These are phyloP conservation scores for Aspergillus spinulosporus DNA, from an alignment of 2,329 filamentous ascomycete genomes.

Conservation along the genomic window DNA sequence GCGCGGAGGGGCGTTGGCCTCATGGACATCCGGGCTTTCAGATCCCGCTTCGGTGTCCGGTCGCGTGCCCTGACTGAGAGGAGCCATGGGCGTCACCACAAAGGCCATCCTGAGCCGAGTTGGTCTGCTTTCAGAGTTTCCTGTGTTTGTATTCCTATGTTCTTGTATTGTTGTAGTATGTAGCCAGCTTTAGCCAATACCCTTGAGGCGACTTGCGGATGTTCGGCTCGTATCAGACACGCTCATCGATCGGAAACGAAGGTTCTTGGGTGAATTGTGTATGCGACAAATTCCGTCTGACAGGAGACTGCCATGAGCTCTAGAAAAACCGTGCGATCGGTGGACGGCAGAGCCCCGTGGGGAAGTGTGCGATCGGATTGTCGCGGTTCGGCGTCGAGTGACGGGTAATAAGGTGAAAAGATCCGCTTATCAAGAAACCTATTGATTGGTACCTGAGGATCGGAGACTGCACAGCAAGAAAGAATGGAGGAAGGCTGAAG, in stretches of 20 bases:
- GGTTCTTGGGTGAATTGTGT: background rate
- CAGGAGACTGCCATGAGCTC: conserved; percentile 10
- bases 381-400: background rate
- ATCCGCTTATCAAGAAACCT: background rate
- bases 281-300: background rate
- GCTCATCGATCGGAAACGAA: conserved; percentile 15
- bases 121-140: background rate
- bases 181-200: conserved; percentile 17
- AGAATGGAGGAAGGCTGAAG: background rate
- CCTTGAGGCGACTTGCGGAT: conserved; percentile 15
- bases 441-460: background rate
- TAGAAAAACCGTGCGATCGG: background rate
- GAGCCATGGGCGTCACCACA: conserved; percentile 24
- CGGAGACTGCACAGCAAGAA: background rate
- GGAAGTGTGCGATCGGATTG: conserved; percentile 9
- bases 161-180: conserved; percentile 3
- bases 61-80: conserved; percentile 18
- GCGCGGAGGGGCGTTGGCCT: conserved; percentile 16
- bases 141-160: background rate
- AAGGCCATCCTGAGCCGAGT: conserved; percentile 24
- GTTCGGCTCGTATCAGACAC: conserved; percentile 7
- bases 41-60: conserved; percentile 16
- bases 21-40: conserved; percentile 19
- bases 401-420: background rate
- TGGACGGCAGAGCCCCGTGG: conserved; percentile 13